phyloP scores from a whole-genome alignment of 1,139 yeast genomes.

The Eremothecium cymbalariae region DNA sequence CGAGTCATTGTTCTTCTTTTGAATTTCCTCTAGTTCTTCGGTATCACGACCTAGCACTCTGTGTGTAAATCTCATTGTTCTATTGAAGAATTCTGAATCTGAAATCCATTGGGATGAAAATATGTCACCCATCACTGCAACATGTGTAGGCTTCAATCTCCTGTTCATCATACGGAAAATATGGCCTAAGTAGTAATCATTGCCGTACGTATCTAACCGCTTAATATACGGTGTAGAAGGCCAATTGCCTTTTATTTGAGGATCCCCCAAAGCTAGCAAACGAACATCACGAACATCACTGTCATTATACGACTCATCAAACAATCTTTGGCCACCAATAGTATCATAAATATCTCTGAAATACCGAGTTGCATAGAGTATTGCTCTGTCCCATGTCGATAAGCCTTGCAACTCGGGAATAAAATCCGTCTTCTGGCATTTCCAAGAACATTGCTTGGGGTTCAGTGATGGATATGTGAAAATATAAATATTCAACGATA shows the following conservation, averaged over 20 bases:
- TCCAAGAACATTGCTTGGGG: constrained; percentile 53
- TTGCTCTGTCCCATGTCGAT: constrained; percentile 11
- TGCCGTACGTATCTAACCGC: constrained; percentile 75
- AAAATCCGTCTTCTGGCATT: constrained; percentile 9
- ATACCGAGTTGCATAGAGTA: constrained; percentile 15
- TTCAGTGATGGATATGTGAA: constrained; percentile 66
- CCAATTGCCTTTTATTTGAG: constrained; percentile 89
- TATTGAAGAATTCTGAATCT: constrained; percentile 72
- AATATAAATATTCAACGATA: constrained; percentile 48
- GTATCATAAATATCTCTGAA: constrained; percentile 23
- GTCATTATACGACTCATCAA: too few species aligned
- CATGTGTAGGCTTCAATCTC: constrained; percentile 65
- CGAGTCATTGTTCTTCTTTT: constrained; percentile 19
- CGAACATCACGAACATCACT: constrained; percentile 39
- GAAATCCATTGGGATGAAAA: constrained; percentile 94
- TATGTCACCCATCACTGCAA: constrained; percentile 86
- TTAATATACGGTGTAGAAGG: constrained; percentile 62
- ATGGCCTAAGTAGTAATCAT: constrained; percentile 82
- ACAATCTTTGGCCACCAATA: too few species aligned
- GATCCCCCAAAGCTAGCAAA: constrained; percentile 84
- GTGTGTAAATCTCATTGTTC: constrained; percentile 64
- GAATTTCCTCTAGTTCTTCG: constrained; percentile 14
- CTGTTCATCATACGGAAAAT: constrained; percentile 57
- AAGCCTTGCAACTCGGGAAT: background rate
- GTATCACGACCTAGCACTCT: constrained; percentile 41